Evolutionary conservation across 352 stramenopile genomes (phyloP).

Genomic region (Paralagenidium karlingii): DNA sequence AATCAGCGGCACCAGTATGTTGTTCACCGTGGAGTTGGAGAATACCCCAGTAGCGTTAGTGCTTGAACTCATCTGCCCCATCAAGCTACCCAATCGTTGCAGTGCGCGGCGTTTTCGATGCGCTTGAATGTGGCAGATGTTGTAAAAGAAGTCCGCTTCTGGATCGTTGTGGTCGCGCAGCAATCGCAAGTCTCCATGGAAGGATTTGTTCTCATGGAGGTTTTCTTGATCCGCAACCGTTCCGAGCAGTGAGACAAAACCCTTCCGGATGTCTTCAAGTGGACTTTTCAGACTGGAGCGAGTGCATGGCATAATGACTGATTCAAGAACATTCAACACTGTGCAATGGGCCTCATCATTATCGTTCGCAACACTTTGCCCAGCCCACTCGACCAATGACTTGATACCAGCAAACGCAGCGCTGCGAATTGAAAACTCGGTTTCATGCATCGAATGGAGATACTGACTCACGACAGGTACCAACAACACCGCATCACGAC

Average conservation of each 20-base stretch:
- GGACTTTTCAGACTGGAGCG: constrained; percentile 68
- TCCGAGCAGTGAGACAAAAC: constrained; percentile 78
- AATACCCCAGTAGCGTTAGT: constrained; percentile 22
- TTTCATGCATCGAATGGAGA: constrained; percentile 72
- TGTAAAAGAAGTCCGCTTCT: constrained; percentile 98
- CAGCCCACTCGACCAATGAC: constrained; percentile 30
- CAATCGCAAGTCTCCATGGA: constrained; percentile 54
- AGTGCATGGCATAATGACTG: constrained; percentile 80
- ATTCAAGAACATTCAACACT: constrained; percentile 70
- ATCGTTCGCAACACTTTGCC: constrained; percentile 9
- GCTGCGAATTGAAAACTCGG: constrained; percentile 75
- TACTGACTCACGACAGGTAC: constrained; percentile 70
- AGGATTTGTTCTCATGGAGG: constrained; percentile 29
- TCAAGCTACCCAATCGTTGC: constrained; percentile 75
- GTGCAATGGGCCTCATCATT: constrained; percentile 20
- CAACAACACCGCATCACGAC: constrained; percentile 42
- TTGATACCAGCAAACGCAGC: constrained; percentile 44
- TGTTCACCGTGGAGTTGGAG: constrained; percentile 83
- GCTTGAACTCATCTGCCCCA: constrained; percentile 51
- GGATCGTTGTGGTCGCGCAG: constrained; percentile 74
- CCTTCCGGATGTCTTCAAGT: constrained; percentile 62
- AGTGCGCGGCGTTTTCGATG: constrained; percentile 91
- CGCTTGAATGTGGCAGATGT: constrained; percentile 97
- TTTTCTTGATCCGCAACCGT: constrained; percentile 36
- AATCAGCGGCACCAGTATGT: constrained; percentile 91